phyloP scores from a whole-genome alignment of 352 stramenopile genomes.

The Halophytophthora batemanensis region DNA sequence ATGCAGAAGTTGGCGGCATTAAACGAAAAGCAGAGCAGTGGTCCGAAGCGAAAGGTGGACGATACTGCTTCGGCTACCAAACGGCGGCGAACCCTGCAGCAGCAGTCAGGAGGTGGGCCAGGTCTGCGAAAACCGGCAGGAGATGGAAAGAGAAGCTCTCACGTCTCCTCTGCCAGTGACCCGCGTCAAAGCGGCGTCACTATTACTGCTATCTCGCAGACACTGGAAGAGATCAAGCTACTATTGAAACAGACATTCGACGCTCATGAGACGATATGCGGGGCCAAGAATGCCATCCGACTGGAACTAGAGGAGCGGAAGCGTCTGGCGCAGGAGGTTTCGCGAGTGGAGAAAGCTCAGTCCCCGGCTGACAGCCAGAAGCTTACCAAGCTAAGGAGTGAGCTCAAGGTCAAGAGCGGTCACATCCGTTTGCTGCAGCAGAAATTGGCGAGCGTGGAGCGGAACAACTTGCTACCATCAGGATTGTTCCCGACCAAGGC shows the following conservation, averaged over 20 bases:
- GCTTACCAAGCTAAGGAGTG: conserved; percentile 30
- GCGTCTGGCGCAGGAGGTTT: conserved; percentile 40
- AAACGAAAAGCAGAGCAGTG: conserved; percentile 40
- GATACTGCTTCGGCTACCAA: conserved; percentile 45
- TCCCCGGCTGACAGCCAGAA: conserved; percentile 12
- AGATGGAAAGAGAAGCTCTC: not conserved
- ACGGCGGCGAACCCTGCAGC: conserved; percentile 24
- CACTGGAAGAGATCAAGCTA: conserved; percentile 27
- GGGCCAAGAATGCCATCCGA: conserved; percentile 47
- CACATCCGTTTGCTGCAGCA: conserved; percentile 64
- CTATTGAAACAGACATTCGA: conserved; percentile 37
- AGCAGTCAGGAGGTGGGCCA: conserved; percentile 1
- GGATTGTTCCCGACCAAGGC: conserved; percentile 42
- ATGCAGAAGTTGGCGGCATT: conserved; percentile 42
- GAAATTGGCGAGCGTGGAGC: conserved; percentile 53
- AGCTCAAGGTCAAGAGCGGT: conserved; percentile 46
- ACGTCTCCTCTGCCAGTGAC: not conserved
- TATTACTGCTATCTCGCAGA: conserved; percentile 4
- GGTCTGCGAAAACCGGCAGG: not conserved
- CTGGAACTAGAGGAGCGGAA: conserved; percentile 55
- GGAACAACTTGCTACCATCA: conserved; percentile 33
- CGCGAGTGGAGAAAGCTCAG: conserved; percentile 14
- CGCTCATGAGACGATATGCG: conserved; percentile 45
- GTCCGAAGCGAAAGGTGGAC: conserved; percentile 64
- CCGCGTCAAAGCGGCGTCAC: not conserved